Conservation (phyloP, 805 yeast genomes). For the Phaffomyces thermotolerans region DNA sequence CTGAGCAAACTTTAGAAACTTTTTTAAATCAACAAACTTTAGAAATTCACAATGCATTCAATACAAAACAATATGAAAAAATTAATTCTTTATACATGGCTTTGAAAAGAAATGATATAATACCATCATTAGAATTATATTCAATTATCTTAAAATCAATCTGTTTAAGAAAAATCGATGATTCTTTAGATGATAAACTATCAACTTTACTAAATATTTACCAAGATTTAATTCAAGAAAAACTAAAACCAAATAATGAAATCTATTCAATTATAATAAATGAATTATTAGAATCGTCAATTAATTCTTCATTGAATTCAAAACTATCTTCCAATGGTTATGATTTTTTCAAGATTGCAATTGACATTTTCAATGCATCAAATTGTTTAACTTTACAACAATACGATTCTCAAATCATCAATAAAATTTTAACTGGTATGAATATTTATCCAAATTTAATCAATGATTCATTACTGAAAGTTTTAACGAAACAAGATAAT, state of each 20-base stretch:
- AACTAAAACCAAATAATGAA: slow-evolving; percentile 45
- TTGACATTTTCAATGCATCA: slow-evolving; percentile 38
- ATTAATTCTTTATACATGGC: slow-evolving; percentile 34
- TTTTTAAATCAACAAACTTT: slow-evolving; percentile 25
- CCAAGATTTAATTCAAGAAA: slow-evolving; percentile 52
- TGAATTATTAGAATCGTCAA: slow-evolving; percentile 44
- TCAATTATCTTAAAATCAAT: slow-evolving; percentile 51
- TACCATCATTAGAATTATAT: slow-evolving; percentile 47
- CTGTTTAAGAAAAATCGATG: slow-evolving; percentile 40
- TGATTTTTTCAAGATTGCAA: slow-evolving; percentile 44
- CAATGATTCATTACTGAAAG: slow-evolving; percentile 26
- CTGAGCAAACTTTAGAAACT: slow-evolving; percentile 21
- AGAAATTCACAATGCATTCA: slow-evolving; percentile 25
- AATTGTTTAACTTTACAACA: slow-evolving; percentile 35
- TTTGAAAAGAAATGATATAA: slow-evolving; percentile 32
- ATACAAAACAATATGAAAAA: slow-evolving; percentile 25
- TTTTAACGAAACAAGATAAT: slow-evolving; percentile 24
- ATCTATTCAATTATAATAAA: slow-evolving; percentile 49
- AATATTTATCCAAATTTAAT: slow-evolving; percentile 32
- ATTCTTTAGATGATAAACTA: slow-evolving; percentile 50
- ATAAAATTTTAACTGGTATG: slow-evolving; percentile 40
- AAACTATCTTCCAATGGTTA: slow-evolving; percentile 32
- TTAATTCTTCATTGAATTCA: slow-evolving; percentile 30
- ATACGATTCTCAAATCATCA: slow-evolving; percentile 36
- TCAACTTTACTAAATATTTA: slow-evolving; percentile 59